These are phyloP conservation scores for Vaccinium myrtillus DNA, from an alignment of 148 eudicot genomes.

Conservation along the genomic window DNA sequence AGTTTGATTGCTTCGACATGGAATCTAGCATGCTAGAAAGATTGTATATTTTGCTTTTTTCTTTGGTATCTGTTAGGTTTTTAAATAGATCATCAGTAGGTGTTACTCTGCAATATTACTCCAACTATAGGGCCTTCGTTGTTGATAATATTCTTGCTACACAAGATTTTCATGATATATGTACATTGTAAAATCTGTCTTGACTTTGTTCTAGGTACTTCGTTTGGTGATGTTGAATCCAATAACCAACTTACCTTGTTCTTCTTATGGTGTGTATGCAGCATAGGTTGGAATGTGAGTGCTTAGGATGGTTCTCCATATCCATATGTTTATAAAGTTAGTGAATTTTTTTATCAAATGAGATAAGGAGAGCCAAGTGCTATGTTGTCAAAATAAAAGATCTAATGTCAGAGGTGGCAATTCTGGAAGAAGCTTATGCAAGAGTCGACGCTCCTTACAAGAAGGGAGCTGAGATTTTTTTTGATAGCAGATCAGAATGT, in stretches of 20 bases:
- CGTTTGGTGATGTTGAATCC: background rate
- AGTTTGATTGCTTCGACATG: background rate
- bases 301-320: background rate
- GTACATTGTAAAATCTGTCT: background rate
- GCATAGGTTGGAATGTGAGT: background rate
- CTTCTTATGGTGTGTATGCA: background rate
- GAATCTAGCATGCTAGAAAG: background rate
- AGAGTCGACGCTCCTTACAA: too few species aligned
- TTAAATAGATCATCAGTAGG: background rate
- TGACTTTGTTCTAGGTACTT: background rate
- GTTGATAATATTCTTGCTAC: background rate
- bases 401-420: too few species aligned
- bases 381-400: too few species aligned
- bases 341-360: background rate
- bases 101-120: background rate
- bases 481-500: too few species aligned
- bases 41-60: background rate
- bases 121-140: background rate
- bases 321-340: background rate
- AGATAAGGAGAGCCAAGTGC: too few species aligned
- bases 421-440: too few species aligned
- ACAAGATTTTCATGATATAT: background rate
- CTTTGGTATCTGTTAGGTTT: background rate
- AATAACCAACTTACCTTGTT: background rate
- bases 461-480: too few species aligned